Percentiles rank a stretch among this genome's conserved stretches.
Conservation (phyloP, 1,284 basidiomycete genomes). For the Melampsora larici-populina region DNA sequence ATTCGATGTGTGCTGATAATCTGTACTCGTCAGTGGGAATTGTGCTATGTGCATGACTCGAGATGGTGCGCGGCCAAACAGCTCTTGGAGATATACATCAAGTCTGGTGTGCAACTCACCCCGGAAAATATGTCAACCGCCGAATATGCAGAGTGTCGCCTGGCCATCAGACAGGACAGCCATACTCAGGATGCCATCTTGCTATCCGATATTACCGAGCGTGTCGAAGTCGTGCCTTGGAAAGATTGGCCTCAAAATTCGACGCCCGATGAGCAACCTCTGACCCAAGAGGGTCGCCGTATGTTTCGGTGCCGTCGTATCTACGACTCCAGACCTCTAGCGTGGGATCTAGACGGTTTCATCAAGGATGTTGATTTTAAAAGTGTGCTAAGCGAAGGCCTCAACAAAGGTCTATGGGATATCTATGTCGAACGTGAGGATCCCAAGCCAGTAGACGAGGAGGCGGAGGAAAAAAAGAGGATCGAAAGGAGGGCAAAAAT, state of each 20-base stretch:
- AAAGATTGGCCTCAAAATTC: background rate
- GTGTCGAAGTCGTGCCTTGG: slow-evolving; percentile 7
- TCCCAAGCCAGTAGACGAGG: background rate
- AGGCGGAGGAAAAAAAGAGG: background rate
- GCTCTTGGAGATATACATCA: background rate
- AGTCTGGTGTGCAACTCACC: background rate
- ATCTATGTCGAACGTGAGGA: slow-evolving; percentile 1
- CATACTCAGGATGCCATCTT: background rate
- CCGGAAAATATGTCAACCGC: background rate
- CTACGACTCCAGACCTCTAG: slow-evolving; percentile 5
- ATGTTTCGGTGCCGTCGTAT: slow-evolving; percentile 11
- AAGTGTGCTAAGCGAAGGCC: background rate
- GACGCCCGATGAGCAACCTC: background rate
- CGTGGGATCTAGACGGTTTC: slow-evolving; percentile 1
- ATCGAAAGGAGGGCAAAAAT: background rate
- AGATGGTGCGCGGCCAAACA: slow-evolving; percentile 12
- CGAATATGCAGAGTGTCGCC: slow-evolving; percentile 1
- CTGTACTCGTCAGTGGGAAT: background rate
- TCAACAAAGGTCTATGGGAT: slow-evolving; percentile 3
- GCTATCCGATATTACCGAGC: background rate
- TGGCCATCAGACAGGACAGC: background rate
- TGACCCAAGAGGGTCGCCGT: background rate
- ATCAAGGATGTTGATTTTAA: slow-evolving; percentile 11
- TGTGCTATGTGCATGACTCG: slow-evolving; percentile 20
- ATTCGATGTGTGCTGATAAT: background rate